Conservation (phyloP, 108 stramenopile species). For the Discostella stelligeroides region DNA sequence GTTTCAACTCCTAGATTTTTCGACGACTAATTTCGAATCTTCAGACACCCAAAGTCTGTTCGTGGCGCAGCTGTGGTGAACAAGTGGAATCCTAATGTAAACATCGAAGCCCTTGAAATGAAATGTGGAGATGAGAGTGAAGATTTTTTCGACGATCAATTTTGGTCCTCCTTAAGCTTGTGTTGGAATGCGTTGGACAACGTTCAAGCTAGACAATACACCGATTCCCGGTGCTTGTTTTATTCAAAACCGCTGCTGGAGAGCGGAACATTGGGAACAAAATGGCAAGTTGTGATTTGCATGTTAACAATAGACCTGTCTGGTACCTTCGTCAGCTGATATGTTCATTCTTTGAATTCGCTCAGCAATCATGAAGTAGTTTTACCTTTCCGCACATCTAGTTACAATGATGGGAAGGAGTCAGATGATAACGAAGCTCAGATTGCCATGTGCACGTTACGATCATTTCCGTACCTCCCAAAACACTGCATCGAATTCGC, state of each 20-base stretch:
- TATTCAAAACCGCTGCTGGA: slow-evolving; percentile 85
- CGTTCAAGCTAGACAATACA: slow-evolving; percentile 81
- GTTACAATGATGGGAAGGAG: slow-evolving; percentile 86
- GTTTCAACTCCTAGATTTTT: background rate
- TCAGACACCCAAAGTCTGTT: slow-evolving; percentile 65
- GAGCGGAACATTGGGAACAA: slow-evolving; percentile 86
- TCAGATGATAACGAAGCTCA: slow-evolving; percentile 72
- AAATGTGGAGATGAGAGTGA: slow-evolving; percentile 78
- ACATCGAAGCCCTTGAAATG: slow-evolving; percentile 72
- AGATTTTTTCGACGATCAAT: slow-evolving; percentile 77
- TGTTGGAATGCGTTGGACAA: slow-evolving; percentile 92
- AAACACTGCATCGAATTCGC: slow-evolving; percentile 94
- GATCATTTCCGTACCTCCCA: slow-evolving; percentile 83
- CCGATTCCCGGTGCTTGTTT: slow-evolving; percentile 79
- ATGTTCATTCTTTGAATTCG: too few relatives aligned
- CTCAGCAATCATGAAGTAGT: slow-evolving; percentile 71
- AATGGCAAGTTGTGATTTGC: background rate
- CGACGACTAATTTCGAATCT: background rate
- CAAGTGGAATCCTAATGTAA: slow-evolving; percentile 75
- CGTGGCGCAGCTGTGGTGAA: slow-evolving; percentile 74
- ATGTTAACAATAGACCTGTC: too few relatives aligned
- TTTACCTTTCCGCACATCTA: slow-evolving; percentile 74
- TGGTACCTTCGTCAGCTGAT: too few relatives aligned
- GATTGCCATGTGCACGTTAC: slow-evolving; percentile 90
- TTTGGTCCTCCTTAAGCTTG: slow-evolving; percentile 81